Conservation (phyloP, 2,329 filamentous ascomycete species). For the Lachnellula suecica region DNA sequence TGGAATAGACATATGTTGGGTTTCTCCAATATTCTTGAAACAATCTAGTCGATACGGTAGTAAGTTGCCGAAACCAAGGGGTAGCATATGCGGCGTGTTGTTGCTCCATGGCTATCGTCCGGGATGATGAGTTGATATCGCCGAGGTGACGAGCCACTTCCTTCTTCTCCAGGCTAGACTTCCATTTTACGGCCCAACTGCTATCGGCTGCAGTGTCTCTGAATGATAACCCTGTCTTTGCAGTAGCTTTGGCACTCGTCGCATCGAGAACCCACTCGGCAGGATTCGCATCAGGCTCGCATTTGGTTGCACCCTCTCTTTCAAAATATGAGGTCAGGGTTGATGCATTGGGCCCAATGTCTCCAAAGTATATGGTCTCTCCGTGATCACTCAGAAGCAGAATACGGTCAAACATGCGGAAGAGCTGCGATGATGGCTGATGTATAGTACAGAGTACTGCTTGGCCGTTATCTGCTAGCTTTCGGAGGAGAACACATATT, state of each 20-base stretch:
- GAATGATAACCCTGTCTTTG: no score
- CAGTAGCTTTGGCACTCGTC: conserved; percentile 64
- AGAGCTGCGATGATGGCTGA: conserved; percentile 93
- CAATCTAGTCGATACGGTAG: conserved; percentile 53
- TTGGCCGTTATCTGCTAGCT: conserved; percentile 83
- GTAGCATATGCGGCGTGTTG: no score
- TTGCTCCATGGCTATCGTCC: no score
- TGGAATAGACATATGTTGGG: conserved; percentile 54
- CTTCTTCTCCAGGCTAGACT: conserved; percentile 52
- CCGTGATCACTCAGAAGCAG: conserved; percentile 77
- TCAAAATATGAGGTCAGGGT: conserved; percentile 75
- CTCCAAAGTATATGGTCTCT: conserved; percentile 78
- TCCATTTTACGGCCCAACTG: conserved; percentile 65
- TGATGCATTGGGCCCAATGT: conserved; percentile 70
- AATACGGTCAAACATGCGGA: conserved; percentile 84
- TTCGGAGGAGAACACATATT: conserved; percentile 84
- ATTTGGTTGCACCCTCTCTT: conserved; percentile 63
- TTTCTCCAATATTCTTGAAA: conserved; percentile 68
- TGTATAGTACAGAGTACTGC: conserved; percentile 97
- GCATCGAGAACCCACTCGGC: conserved; percentile 76
- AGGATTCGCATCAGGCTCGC: conserved; percentile 70
- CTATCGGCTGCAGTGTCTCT: conserved; percentile 61
- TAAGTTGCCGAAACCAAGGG: conserved; percentile 56
- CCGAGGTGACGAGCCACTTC: conserved; percentile 41
- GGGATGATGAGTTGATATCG: conserved; percentile 21